Percentiles rank a stretch among this genome's conserved stretches.
These are phyloP conservation scores for Neurospora sp. DNA, from an alignment of 495 filamentous ascomycete genomes.

Conservation along the genomic window DNA sequence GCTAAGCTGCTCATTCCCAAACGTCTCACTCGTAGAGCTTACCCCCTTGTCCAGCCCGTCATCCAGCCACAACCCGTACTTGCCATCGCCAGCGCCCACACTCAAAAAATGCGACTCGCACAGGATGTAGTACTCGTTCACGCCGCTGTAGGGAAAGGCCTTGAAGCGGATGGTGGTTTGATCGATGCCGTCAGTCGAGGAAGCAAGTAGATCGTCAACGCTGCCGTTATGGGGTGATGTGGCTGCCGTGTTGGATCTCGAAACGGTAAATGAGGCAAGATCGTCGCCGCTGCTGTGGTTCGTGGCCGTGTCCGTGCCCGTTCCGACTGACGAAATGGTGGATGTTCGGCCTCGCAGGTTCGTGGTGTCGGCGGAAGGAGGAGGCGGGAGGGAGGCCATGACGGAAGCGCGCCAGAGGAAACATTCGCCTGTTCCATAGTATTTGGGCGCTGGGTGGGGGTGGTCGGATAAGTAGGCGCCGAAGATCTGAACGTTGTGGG, in stretches of 20 bases:
- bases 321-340: slow-evolving; percentile 37
- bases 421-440: slow-evolving; percentile 93
- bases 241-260: slow-evolving; percentile 1
- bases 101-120: slow-evolving; percentile 81
- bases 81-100: slow-evolving; percentile 79
- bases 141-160: slow-evolving; percentile 89
- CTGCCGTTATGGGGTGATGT: background rate
- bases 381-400: slow-evolving; percentile 55
- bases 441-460: slow-evolving; percentile 69
- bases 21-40: slow-evolving; percentile 72
- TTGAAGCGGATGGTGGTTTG: slow-evolving; percentile 74
- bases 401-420: slow-evolving; percentile 86
- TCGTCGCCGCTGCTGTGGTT: background rate
- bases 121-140: slow-evolving; percentile 94
- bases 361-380: slow-evolving; percentile 65
- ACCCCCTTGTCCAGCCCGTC: slow-evolving; percentile 79
- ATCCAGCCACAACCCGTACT: slow-evolving; percentile 89
- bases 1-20: slow-evolving; percentile 92
- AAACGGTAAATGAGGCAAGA: background rate
- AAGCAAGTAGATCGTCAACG: background rate
- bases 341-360: slow-evolving; percentile 57
- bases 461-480: slow-evolving; percentile 89
- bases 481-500: slow-evolving; percentile 50
- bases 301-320: background rate
- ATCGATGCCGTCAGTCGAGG: slow-evolving; percentile 1